Evolutionary conservation across 2,329 filamentous ascomycete genomes (phyloP).

Genomic region (Ophiocordyceps unilateralis): DNA sequence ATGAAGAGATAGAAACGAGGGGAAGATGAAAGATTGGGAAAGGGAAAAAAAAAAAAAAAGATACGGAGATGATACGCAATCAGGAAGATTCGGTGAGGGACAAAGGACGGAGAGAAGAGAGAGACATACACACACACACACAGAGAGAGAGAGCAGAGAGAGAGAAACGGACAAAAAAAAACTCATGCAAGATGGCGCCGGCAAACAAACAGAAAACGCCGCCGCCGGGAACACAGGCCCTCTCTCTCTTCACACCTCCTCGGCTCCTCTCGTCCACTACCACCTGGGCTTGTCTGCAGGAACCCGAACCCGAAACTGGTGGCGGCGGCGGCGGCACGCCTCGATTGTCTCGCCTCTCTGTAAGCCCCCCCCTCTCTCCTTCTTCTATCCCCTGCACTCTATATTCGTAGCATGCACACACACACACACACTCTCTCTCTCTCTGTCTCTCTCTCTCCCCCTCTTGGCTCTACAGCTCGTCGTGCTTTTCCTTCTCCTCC

Average conservation of each 20-base stretch:
- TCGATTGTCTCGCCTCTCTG: too few relatives aligned
- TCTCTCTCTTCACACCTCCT: too few relatives aligned
- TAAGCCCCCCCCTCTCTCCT: neutral
- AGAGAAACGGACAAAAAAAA: neutral
- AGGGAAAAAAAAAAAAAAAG: too few relatives aligned
- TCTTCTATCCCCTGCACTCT: neutral
- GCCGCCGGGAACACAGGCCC: neutral
- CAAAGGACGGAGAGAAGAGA: too few relatives aligned
- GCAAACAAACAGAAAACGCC: too few relatives aligned
- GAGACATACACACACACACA: neutral
- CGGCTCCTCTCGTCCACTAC: too few relatives aligned
- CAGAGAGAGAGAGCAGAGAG: too few relatives aligned
- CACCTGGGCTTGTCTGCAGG: neutral
- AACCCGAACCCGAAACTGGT: neutral
- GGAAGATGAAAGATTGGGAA: too few relatives aligned
- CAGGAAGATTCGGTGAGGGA: neutral
- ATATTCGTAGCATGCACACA: neutral
- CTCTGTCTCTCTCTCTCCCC: too few relatives aligned
- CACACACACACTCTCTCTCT: neutral
- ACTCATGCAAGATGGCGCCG: neutral
- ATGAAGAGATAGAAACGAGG: too few relatives aligned
- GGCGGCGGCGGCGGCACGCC: too few relatives aligned
- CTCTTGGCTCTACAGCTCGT: slow-evolving; percentile 14
- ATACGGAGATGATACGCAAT: too few relatives aligned
- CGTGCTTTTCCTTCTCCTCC: slow-evolving; percentile 9